Conservation (phyloP, 352 stramenopile species). For the Globisporangium paroecandrum region DNA sequence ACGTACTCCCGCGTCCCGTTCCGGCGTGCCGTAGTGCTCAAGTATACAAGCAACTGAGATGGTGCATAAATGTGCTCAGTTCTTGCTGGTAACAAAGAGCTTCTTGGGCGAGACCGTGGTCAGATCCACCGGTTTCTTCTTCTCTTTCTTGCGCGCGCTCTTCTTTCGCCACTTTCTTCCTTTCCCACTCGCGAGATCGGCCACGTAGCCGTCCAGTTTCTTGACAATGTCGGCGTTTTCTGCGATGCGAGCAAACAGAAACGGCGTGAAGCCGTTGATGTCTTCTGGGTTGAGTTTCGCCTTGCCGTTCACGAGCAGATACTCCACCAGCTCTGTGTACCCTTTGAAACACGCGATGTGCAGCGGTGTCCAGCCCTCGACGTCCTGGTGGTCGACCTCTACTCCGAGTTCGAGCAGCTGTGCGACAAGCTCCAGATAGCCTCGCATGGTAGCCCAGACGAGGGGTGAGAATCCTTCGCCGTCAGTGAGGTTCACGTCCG, state of each 20-base stretch:
- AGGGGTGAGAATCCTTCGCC: conserved; percentile 62
- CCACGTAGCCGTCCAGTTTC: conserved; percentile 50
- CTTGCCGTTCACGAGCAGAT: conserved; percentile 50
- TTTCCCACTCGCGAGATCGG: conserved; percentile 31
- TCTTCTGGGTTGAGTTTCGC: conserved; percentile 50
- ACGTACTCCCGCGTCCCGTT: conserved; percentile 34
- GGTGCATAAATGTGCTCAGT: conserved; percentile 20
- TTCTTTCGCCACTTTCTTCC: conserved; percentile 22
- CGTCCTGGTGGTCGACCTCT: conserved; percentile 59
- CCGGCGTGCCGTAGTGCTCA: conserved; percentile 27
- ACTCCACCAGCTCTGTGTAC: conserved; percentile 65
- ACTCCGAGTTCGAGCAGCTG: conserved; percentile 59
- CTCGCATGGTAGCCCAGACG: conserved; percentile 58
- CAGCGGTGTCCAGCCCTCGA: conserved; percentile 60
- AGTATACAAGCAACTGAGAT: not conserved
- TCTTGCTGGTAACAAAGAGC: conserved; percentile 42
- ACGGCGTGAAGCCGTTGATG: conserved; percentile 60
- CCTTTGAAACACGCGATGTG: conserved; percentile 77
- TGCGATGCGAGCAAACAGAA: conserved; percentile 67
- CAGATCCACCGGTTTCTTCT: conserved; percentile 23
- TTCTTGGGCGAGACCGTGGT: conserved; percentile 38
- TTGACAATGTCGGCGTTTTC: conserved; percentile 62
- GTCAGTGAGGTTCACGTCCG: conserved; percentile 53
- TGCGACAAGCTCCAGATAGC: conserved; percentile 72
- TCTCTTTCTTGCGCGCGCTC: conserved; percentile 29